Percentiles rank a stretch among this genome's conserved stretches.
Conservation (phyloP, 345 rosid genomes). For the Boechera stricta region DNA sequence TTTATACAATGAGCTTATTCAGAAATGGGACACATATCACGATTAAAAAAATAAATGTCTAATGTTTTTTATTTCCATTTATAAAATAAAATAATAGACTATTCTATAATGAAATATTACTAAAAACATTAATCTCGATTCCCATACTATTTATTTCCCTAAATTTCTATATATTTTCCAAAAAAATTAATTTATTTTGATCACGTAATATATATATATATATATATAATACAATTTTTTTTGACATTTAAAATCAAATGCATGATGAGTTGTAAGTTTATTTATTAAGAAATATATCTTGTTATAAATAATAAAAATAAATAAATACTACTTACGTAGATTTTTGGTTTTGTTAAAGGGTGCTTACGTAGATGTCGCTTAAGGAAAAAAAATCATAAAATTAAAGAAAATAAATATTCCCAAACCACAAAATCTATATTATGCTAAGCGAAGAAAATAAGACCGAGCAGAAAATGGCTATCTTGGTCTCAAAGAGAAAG, state of each 20-base stretch:
- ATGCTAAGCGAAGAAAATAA: neutral
- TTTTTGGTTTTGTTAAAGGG: no score
- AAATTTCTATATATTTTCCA: neutral
- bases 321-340: neutral
- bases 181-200: neutral
- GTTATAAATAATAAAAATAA: neutral
- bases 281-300: slow-evolving; percentile 6
- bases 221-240: no score
- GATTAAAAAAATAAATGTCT: no score
- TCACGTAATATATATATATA: neutral
- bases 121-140: neutral
- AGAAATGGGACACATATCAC: no score
- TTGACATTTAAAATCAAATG: no score
- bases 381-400: neutral
- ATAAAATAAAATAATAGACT: no score
- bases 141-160: neutral
- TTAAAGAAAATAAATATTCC: neutral
- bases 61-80: no score
- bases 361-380: neutral
- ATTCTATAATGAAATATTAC: no score
- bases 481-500: slow-evolving; percentile 9
- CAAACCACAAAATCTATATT: neutral
- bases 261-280: neutral
- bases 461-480: slow-evolving; percentile 3
- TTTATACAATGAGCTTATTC: no score